Percentiles rank a stretch among this genome's conserved stretches.
phyloP scores from a whole-genome alignment of 2,329 filamentous ascomycete genomes.

The Dactylellina cionopaga region DNA sequence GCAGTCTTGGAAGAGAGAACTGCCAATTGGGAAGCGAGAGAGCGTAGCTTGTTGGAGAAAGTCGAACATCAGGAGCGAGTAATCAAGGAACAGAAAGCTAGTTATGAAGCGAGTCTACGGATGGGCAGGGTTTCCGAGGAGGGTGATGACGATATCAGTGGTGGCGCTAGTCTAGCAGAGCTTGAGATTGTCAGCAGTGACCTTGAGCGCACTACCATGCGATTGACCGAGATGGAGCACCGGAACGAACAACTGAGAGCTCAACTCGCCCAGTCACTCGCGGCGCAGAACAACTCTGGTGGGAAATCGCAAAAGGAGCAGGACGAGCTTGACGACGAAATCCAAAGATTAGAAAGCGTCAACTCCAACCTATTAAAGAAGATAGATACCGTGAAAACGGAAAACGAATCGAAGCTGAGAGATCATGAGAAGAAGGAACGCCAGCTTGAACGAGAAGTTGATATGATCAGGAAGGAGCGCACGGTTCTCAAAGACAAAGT shows the following conservation, averaged over 20 bases:
- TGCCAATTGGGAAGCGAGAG: conserved; percentile 95
- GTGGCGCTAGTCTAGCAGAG: conserved; percentile 70
- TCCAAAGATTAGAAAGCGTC: conserved; percentile 87
- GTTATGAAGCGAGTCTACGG: conserved; percentile 93
- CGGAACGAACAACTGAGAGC: conserved; percentile 92
- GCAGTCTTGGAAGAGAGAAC: conserved; percentile 92
- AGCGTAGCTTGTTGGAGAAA: conserved; percentile 90
- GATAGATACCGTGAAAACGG: conserved; percentile 81
- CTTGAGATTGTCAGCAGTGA: conserved; percentile 93
- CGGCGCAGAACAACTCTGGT: conserved; percentile 64
- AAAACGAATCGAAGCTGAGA: conserved; percentile 82
- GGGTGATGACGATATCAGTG: conserved; percentile 77
- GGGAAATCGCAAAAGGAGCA: conserved; percentile 63
- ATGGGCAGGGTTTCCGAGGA: conserved; percentile 66
- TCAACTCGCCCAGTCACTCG: conserved; percentile 87
- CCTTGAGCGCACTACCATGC: conserved; percentile 84
- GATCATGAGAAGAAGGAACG: conserved; percentile 79
- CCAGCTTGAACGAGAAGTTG: conserved; percentile 80
- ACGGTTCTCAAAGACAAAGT: conserved; percentile 82
- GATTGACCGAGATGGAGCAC: conserved; percentile 89
- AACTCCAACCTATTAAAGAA: conserved; percentile 92
- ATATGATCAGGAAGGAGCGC: conserved; percentile 79
- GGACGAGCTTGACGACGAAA: conserved; percentile 88
- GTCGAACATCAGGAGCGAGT: conserved; percentile 91
- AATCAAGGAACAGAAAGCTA: conserved; percentile 93